Evolutionary conservation across 1,139 yeast genomes (phyloP).

Genomic region (Blastobotrys arbuscula): DNA sequence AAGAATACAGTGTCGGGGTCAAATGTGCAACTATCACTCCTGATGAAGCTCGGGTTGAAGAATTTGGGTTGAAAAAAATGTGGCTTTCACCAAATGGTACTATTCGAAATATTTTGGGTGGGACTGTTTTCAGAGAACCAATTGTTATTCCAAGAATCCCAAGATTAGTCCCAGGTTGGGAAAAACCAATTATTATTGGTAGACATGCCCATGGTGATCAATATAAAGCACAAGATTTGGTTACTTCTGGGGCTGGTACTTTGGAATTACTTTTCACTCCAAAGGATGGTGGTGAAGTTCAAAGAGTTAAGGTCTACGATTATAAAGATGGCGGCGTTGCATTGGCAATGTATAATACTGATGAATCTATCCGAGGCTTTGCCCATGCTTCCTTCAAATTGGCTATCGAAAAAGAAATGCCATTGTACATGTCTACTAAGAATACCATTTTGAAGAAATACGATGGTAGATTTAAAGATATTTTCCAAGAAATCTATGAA

Average conservation of each 20-base stretch:
- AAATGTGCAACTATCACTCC: constrained; percentile 99
- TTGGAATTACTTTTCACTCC: constrained; percentile 78
- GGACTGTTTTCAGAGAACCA: constrained; percentile 96
- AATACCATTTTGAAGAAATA: constrained; percentile 89
- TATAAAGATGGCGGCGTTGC: constrained; percentile 79
- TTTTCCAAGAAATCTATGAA: constrained; percentile 77
- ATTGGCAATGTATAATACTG: constrained; percentile 92
- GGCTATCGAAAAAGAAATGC: constrained; percentile 72
- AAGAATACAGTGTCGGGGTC: constrained; percentile 84
- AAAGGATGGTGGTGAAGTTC: constrained; percentile 51
- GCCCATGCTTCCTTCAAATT: constrained; percentile 89
- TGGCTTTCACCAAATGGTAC: constrained; percentile 98
- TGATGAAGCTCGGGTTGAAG: constrained; percentile 90
- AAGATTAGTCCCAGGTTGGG: constrained; percentile 88
- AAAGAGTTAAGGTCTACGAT: constrained; percentile 60
- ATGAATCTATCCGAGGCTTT: constrained; percentile 80
- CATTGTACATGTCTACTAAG: constrained; percentile 82
- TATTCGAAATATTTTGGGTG: constrained; percentile 88
- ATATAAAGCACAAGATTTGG: constrained; percentile 85
- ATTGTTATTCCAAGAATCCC: constrained; percentile 88
- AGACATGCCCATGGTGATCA: constrained; percentile 98
- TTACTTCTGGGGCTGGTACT: constrained; percentile 73
- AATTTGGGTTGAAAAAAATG: constrained; percentile 86
- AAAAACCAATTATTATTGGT: constrained; percentile 90
- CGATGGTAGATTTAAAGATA: constrained; percentile 93